Percentiles rank a stretch among this genome's conserved stretches.
These are phyloP conservation scores for Hemerocallis citrina DNA, from an alignment of 106 monocot species.

Conservation along the genomic window DNA sequence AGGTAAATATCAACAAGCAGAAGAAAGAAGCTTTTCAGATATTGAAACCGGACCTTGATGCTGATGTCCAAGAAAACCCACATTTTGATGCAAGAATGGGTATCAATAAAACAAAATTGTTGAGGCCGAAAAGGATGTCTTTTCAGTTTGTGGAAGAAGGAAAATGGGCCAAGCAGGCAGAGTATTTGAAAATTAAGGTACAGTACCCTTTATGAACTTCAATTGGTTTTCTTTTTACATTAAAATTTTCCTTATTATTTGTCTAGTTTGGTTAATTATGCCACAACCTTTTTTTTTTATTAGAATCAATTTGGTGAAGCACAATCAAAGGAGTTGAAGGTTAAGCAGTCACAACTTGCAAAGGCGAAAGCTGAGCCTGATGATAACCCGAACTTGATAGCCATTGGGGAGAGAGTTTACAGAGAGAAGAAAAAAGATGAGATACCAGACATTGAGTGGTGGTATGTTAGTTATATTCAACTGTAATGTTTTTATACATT, in stretches of 20 bases:
- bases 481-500: neutral
- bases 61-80: constrained; percentile 28
- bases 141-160: constrained; percentile 99
- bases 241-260: neutral
- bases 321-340: constrained; percentile 84
- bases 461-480: constrained; percentile 28
- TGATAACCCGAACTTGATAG: constrained; percentile 91
- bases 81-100: constrained; percentile 88
- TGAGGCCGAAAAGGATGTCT: constrained; percentile 76
- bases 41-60: constrained; percentile 82
- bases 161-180: constrained; percentile 78
- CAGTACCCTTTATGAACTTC: neutral
- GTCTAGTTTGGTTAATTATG: neutral
- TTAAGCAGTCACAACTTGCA: constrained; percentile 78
- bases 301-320: constrained; percentile 99
- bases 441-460: constrained; percentile 93
- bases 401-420: constrained; percentile 54
- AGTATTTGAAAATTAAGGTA: constrained; percentile 75
- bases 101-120: constrained; percentile 69
- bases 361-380: constrained; percentile 89
- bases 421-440: constrained; percentile 76
- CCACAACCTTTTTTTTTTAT: constrained; percentile 12
- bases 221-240: neutral
- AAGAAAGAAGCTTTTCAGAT: constrained; percentile 99
- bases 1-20: constrained; percentile 99